Evolutionary conservation across 208 protist species (phyloP).

Genomic region (Acanthamoeba culbertsoni): DNA sequence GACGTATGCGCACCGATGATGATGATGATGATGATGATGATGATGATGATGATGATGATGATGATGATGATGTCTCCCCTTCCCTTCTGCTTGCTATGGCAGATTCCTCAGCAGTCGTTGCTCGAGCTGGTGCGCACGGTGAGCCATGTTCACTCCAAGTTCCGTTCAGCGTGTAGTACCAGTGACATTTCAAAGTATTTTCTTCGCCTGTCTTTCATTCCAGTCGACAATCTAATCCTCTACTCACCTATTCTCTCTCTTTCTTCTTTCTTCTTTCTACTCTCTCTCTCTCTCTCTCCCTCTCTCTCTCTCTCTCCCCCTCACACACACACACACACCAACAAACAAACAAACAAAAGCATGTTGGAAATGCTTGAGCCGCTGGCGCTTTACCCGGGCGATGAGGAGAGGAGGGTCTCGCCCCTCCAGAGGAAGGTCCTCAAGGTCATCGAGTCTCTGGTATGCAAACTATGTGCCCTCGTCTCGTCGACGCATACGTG

Average conservation of each 20-base stretch:
- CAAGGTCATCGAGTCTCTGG: not conserved
- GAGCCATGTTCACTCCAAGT: slow-evolving; percentile 39
- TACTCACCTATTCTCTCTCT: too few relatives aligned
- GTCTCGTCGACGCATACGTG: not conserved
- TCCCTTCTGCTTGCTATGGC: not conserved
- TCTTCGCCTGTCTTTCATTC: not conserved
- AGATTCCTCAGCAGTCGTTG: slow-evolving; percentile 38
- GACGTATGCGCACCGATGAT: not conserved
- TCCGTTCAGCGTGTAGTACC: slow-evolving; percentile 1
- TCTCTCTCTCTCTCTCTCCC: too few relatives aligned
- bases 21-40: too few relatives aligned
- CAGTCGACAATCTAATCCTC: too few relatives aligned
- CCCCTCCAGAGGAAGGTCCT: slow-evolving; percentile 30
- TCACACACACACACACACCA: too few relatives aligned
- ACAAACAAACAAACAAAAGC: too few relatives aligned
- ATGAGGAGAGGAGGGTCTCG: not conserved
- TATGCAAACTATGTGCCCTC: not conserved
- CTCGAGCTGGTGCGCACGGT: slow-evolving; percentile 46
- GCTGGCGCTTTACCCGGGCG: slow-evolving; percentile 26
- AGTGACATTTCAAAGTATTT: not conserved
- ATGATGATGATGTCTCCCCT: not conserved
- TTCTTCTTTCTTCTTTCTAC: too few relatives aligned
- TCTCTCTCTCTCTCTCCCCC: too few relatives aligned
- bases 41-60: too few relatives aligned
- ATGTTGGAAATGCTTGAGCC: not conserved